Base-by-base conservation (phyloP, 805 yeast genomes). In the Kluyveromyces starmeri region DNA sequence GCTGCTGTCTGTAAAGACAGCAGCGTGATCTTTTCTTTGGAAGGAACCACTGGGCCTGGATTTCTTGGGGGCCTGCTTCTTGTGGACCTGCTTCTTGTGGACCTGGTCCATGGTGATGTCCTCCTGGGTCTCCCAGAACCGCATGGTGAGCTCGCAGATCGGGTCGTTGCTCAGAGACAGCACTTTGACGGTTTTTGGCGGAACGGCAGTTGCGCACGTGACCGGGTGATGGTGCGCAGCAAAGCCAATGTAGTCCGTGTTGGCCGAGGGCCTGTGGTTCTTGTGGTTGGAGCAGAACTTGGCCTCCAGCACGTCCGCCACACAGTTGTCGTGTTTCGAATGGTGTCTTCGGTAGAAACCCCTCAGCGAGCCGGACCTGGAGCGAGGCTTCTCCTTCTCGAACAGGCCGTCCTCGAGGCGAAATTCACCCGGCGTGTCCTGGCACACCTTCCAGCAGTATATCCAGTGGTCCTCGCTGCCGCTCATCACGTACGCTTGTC, bases 401-500 rank as follows among this genome's bases (percentile, higher is more conserved):
- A 45, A 50, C 29, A 43, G 44, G 31, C 47, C 38, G 15, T 37
- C 32, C 13, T 23, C 26, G 15, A 44, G 53, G n/a, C n/a, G n/a
- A n/a, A n/a, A n/a, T 4, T 51, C 51, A 27, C 55, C 59, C 15
- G 69, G 55, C 6, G 10, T 13, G 6, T 26, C 28, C 9, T 26
- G 19, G 12, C 11, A 14, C 16, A 30, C n/a, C 36, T 70, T 68
- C 97, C 97, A 89, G 9, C 83, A 61, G 50, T 86, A 88, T 10
- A 83, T 73, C 76, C 86, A 76, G 45, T 83, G 84, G 58, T 88
- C 92, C 52, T 88, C 96, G 9, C 94, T 81, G 0, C 95, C 95
- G 6, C 82, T 67, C 7, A 86, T 68, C 5, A 86, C 68, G 48
- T 71, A 73, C 9, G 59, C 49, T 2, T 48, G 43, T 15, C 44